These are phyloP conservation scores for Penicillium sp. DNA, from an alignment of 2,329 filamentous ascomycete genomes.

Conservation along the genomic window DNA sequence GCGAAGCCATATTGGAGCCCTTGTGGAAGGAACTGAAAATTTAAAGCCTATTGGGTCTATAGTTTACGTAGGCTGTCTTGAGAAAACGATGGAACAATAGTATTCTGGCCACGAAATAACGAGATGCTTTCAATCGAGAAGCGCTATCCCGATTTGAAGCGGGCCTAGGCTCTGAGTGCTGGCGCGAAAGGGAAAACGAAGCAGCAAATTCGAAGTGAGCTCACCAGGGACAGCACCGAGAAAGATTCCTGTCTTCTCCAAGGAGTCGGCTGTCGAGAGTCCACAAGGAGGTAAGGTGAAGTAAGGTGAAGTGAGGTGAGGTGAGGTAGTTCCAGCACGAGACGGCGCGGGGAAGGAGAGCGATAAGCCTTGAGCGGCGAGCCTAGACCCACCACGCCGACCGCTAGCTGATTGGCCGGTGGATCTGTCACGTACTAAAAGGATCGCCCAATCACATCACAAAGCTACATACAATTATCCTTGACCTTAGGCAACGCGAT, in stretches of 20 bases:
- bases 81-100: neutral
- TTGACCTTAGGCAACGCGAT: too few relatives aligned
- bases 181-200: neutral
- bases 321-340: too few relatives aligned
- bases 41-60: constrained; percentile 4
- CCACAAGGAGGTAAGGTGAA: too few relatives aligned
- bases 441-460: too few relatives aligned
- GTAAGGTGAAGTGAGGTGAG: too few relatives aligned
- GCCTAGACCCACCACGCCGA: too few relatives aligned
- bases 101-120: neutral
- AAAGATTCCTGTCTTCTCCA: neutral
- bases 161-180: neutral
- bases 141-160: neutral
- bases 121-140: neutral
- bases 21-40: neutral
- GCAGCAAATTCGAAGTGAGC: neutral
- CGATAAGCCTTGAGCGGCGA: too few relatives aligned
- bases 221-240: neutral
- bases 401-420: too few relatives aligned
- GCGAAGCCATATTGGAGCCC: constrained; percentile 65
- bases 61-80: neutral
- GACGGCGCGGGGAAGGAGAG: too few relatives aligned
- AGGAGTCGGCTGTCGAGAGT: too few relatives aligned
- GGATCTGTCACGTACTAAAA: too few relatives aligned
- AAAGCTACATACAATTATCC: too few relatives aligned